phyloP scores from a whole-genome alignment of 2,329 filamentous ascomycete species.

The Berkeleyomyces basicola region DNA sequence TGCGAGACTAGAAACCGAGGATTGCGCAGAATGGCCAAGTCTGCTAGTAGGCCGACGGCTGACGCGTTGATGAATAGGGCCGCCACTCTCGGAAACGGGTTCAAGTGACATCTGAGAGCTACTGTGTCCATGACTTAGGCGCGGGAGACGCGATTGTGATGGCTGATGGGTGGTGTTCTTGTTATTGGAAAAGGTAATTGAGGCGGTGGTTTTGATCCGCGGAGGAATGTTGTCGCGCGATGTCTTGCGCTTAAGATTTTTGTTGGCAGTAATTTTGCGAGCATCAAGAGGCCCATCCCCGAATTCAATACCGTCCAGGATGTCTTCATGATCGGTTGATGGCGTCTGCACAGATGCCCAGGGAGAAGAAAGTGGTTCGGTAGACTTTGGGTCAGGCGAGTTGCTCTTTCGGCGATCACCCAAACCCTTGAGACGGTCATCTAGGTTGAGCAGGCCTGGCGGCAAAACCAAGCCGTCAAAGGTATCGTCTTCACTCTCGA shows the following conservation, averaged over 20 bases:
- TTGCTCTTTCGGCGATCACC: slow-evolving; percentile 50
- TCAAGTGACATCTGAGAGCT: slow-evolving; percentile 64
- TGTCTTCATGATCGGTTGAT: slow-evolving; percentile 50
- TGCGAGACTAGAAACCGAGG: slow-evolving; percentile 47
- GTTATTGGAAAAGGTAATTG: slow-evolving; percentile 71
- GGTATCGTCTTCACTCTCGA: slow-evolving; percentile 85
- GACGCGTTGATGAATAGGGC: slow-evolving; percentile 40
- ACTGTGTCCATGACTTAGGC: slow-evolving; percentile 47
- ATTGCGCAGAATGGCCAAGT: slow-evolving; percentile 51
- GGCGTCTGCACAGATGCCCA: slow-evolving; percentile 15
- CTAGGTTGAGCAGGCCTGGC: slow-evolving; percentile 66
- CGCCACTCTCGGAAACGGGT: slow-evolving; percentile 80
- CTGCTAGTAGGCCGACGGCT: slow-evolving; percentile 49
- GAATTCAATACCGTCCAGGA: slow-evolving; percentile 73
- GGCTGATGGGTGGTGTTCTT: slow-evolving; percentile 35
- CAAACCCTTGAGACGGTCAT: slow-evolving; percentile 42
- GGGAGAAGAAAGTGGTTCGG: slow-evolving; percentile 8
- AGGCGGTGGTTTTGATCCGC: slow-evolving; percentile 58
- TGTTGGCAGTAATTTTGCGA: slow-evolving; percentile 68
- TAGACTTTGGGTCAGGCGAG: slow-evolving; percentile 30
- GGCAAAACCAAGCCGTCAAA: slow-evolving; percentile 82
- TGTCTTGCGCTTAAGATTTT: slow-evolving; percentile 78
- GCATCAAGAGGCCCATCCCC: slow-evolving; percentile 65
- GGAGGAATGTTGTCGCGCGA: slow-evolving; percentile 51
- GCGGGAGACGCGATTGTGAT: slow-evolving; percentile 53